Conservation (phyloP, 805 yeast genomes). For the Lipomyces starkeyi region DNA sequence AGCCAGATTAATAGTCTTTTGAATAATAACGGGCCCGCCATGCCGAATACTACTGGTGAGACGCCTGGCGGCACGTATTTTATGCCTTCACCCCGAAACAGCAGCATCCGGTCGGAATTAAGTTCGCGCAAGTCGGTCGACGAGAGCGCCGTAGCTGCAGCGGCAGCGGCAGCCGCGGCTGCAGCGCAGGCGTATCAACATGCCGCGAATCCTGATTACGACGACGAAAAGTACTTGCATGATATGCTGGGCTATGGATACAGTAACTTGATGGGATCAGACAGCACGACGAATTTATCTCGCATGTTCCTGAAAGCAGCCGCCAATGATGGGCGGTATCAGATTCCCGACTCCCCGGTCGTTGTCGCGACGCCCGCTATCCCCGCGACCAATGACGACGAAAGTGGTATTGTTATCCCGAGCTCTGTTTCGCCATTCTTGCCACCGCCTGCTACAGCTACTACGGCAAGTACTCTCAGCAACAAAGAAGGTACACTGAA, state of each 20-base stretch:
- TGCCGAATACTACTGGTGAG: slow-evolving; percentile 12
- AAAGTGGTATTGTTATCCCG: slow-evolving; percentile 29
- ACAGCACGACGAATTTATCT: slow-evolving; percentile 27
- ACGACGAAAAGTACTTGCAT: slow-evolving; percentile 35
- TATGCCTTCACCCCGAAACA: slow-evolving; percentile 33
- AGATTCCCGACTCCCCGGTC: slow-evolving; percentile 34
- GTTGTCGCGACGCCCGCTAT: slow-evolving; percentile 16
- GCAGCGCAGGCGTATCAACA: slow-evolving; percentile 28
- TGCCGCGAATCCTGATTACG: slow-evolving; percentile 31
- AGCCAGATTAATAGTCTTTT: slow-evolving; percentile 34
- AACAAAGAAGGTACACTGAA: slow-evolving; percentile 21
- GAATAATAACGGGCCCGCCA: slow-evolving; percentile 12
- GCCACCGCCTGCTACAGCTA: slow-evolving; percentile 3
- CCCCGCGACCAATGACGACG: slow-evolving; percentile 17
- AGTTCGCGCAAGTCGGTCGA: slow-evolving; percentile 12
- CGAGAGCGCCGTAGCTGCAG: slow-evolving; percentile 14
- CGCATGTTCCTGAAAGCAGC: slow-evolving; percentile 37
- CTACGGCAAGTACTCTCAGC: slow-evolving; percentile 8
- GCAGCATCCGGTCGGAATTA: slow-evolving; percentile 26
- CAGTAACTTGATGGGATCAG: slow-evolving; percentile 25
- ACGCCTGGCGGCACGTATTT: slow-evolving; percentile 23
- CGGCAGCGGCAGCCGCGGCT: slow-evolving; percentile 27
- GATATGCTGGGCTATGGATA: slow-evolving; percentile 36
- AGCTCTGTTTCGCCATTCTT: slow-evolving; percentile 21
- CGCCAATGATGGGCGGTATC: slow-evolving; percentile 37